These are phyloP conservation scores for Sporothrix curviconia DNA, from an alignment of 2,329 filamentous ascomycete species.

Conservation along the genomic window DNA sequence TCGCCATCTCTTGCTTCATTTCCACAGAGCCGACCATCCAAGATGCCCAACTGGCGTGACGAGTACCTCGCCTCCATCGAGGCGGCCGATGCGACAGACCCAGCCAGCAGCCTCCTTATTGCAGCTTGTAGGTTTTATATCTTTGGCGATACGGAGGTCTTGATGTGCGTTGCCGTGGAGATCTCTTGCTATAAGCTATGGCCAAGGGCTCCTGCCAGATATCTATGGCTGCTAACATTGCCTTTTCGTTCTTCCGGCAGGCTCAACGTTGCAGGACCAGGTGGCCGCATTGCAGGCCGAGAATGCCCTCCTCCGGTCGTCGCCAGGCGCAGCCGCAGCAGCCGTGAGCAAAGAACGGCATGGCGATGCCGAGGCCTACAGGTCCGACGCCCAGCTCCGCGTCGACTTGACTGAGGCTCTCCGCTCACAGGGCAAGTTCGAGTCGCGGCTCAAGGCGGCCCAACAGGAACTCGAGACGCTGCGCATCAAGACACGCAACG, in stretches of 20 bases:
- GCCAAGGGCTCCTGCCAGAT: no score
- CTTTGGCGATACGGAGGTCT: not conserved
- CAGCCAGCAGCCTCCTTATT: conserved; percentile 60
- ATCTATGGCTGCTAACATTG: not conserved
- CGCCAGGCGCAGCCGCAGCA: not conserved
- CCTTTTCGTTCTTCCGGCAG: no score
- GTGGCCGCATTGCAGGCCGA: conserved; percentile 57
- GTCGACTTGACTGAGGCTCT: conserved; percentile 71
- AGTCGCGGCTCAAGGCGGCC: conserved; percentile 55
- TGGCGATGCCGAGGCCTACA: conserved; percentile 12
- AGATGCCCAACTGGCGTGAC: conserved; percentile 66
- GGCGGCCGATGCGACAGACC: conserved; percentile 61
- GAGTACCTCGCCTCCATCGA: conserved; percentile 73
- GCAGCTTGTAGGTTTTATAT: conserved; percentile 61
- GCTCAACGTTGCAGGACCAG: conserved; percentile 60
- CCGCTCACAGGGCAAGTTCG: conserved; percentile 62
- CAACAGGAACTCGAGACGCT: conserved; percentile 56
- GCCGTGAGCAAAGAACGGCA: not conserved
- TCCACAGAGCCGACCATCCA: conserved; percentile 7
- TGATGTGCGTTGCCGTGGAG: no score
- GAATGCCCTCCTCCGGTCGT: conserved; percentile 28
- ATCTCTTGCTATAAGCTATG: no score
- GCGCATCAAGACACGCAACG: conserved; percentile 52
- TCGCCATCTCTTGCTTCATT: not conserved
- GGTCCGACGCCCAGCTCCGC: conserved; percentile 45